Base-by-base conservation (phyloP, 495 filamentous ascomycete genomes). In the Margaritispora aquatica region DNA sequence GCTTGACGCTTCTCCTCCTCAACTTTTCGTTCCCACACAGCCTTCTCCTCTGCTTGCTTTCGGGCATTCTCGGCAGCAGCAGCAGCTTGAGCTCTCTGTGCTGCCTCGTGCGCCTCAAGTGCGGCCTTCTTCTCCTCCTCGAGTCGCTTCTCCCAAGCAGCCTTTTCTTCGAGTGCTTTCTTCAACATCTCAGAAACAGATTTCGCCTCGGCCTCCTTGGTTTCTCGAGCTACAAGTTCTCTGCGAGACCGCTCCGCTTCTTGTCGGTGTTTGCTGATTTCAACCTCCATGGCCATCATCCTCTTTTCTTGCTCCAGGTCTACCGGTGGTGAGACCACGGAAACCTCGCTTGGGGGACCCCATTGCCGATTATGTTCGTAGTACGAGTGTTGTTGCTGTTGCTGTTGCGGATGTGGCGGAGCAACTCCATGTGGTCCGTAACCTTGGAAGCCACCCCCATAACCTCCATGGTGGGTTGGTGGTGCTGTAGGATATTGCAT, bases 221-320 rank as follows among this genome's bases (percentile, higher is more conserved):
- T 26, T 26, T 55, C 54, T 26, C 51, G 47, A 8, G 56, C 60
- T 5, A 19, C 38, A 5, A 58, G 26, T 44, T 38, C 55, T 46
- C 58, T 58, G 26, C 48, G 51, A 20, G 51, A 44, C 22, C 41
- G 51, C 26, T 41, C 55, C 15, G 36, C 55, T 31, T 62, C 57
- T 1, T 62, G 20, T 27, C 74, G 70, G 22, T 81, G 75, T 21
- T 69, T 72, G 34, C 72, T 70, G 27, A 80, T 75, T 31, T 71
- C 66, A 19, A 68, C 71, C 59, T 82, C 76, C 10, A 77, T 62
- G 47, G 75, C 76, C 46, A 69, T 68, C 23, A 76, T 66, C 51
- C 69, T 74, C 2, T 73, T 74, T 58, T 67, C 65, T 17, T 53
- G 59, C 52, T 77, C 78, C 22, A 77, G 77, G 27, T 81, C 65